Evolutionary conservation across 192 early-diverging fungal genomes (phyloP), one percentile per base, ranked within the genome.

Genomic region (Geranomyces michiganensis): DNA sequence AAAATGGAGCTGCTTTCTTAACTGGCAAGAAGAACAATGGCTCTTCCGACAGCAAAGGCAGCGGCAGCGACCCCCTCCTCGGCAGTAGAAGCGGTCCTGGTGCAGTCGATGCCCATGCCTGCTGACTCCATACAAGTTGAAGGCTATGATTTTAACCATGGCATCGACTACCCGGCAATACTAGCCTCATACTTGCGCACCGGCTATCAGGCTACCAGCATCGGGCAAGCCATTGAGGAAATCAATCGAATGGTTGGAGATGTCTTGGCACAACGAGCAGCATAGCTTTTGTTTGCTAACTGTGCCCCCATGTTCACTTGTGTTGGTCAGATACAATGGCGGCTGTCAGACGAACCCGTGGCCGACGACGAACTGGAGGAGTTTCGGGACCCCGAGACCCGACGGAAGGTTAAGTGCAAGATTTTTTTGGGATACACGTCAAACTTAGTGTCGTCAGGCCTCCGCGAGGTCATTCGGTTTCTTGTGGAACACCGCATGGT

Each of bases 371-470:
- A 87, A 14, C 71, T 83, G 13, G 85, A 90, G 3, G 81, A 89
- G 36, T 79, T 77, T 17, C 68, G 79, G 33, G 88, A 93, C 48
- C 85, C 88, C 0, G 78, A 83, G 53, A 78, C 83, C 30, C 88
- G 93, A 26, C 67, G 73, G 26, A 78, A 76, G 4, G 85, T 87
- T 55, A 96, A 94, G 78, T 97, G 95, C 85, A 98, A 97, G 80
- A 95, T 99, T 26, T 99, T 97, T 67, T 77, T 99, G 44, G 96
- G 96, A 19, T 99, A 96, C 74, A 99, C 97, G 7, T 99, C 97
- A 26, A 99, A 99, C 72, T 84, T 99, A 4, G 91, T 99, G 17
- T 98, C 97, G 0, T 92, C 92, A 22, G 97, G 97, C 17, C 76
- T 98, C 19, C 88, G 97, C 48, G 97, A 99, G 71, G 82, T 90